A percentile compares a stretch with the other conserved stretches of the same genome.
These are phyloP conservation scores for Asterella californica DNA, from an alignment of 225 moss, liverwort and hornwort genomes.

Conservation along the genomic window DNA sequence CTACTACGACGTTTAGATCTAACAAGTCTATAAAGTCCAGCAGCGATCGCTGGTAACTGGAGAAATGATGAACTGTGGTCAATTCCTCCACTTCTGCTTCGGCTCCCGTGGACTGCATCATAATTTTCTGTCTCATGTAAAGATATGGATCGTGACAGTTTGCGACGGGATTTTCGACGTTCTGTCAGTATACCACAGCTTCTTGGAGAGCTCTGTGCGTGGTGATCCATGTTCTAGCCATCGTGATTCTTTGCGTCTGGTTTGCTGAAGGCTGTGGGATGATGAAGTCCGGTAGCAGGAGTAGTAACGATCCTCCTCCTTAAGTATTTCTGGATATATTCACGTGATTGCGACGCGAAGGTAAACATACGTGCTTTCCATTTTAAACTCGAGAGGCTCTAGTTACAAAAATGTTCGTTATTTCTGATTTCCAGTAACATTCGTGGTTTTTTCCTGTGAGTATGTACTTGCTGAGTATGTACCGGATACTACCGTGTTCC, in stretches of 20 bases:
- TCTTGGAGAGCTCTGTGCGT: not conserved
- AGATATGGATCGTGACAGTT: not conserved
- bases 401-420: not conserved
- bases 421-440: not conserved
- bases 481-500: too few relatives aligned
- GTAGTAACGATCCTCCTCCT: not conserved
- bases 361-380: not conserved
- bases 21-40: too few relatives aligned
- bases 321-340: not conserved
- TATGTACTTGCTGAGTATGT: too few relatives aligned
- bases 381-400: not conserved
- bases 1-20: too few relatives aligned
- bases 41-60: too few relatives aligned
- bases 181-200: not conserved
- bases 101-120: not conserved
- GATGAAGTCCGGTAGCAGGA: not conserved
- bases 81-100: not conserved
- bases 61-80: not conserved
- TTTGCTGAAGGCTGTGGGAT: not conserved
- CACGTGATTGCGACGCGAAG: not conserved
- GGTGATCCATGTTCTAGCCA: not conserved
- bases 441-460: too few relatives aligned
- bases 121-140: not conserved
- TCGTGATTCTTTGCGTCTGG: not conserved
- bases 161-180: not conserved